Evolutionary conservation across 2,329 filamentous ascomycete genomes (phyloP).

Genomic region (Samsoniella hepiali): DNA sequence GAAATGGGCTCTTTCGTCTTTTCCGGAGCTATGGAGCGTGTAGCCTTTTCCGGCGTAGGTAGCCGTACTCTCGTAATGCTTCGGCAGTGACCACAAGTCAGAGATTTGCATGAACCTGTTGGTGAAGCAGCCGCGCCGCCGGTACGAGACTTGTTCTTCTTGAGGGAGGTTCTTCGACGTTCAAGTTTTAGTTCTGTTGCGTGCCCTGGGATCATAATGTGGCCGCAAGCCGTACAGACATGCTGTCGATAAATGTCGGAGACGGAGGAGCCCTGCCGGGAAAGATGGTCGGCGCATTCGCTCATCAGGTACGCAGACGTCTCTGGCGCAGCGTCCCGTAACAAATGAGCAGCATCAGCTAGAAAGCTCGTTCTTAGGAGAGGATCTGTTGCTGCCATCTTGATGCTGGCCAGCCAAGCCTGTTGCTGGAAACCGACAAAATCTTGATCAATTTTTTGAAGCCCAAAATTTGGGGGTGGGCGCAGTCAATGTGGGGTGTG

Average conservation of each 20-base stretch:
- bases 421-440: neutral
- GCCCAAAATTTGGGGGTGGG: slow-evolving; percentile 5
- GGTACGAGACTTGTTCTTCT: neutral
- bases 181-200: slow-evolving; percentile 41
- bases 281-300: slow-evolving; percentile 48
- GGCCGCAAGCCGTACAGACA: slow-evolving; percentile 58
- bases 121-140: neutral
- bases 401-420: neutral
- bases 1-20: slow-evolving; percentile 13
- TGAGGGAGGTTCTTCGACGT: slow-evolving; percentile 19
- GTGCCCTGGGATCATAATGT: slow-evolving; percentile 55
- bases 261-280: slow-evolving; percentile 41
- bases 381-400: slow-evolving; percentile 25
- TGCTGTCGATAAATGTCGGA: slow-evolving; percentile 52
- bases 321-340: slow-evolving; percentile 50
- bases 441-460: neutral
- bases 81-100: slow-evolving; percentile 46
- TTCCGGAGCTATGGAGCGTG: slow-evolving; percentile 28
- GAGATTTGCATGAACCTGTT: slow-evolving; percentile 35
- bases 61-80: slow-evolving; percentile 42
- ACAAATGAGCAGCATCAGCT: slow-evolving; percentile 57
- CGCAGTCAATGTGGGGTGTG: slow-evolving; percentile 11
- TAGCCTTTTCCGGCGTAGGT: slow-evolving; percentile 34
- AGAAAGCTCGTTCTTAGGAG: slow-evolving; percentile 43
- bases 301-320: slow-evolving; percentile 60